A percentile compares a stretch with the other conserved stretches of the same genome.
Evolutionary conservation across 2,329 filamentous ascomycete species (phyloP).

Genomic region (Nigrospora sphaerica): DNA sequence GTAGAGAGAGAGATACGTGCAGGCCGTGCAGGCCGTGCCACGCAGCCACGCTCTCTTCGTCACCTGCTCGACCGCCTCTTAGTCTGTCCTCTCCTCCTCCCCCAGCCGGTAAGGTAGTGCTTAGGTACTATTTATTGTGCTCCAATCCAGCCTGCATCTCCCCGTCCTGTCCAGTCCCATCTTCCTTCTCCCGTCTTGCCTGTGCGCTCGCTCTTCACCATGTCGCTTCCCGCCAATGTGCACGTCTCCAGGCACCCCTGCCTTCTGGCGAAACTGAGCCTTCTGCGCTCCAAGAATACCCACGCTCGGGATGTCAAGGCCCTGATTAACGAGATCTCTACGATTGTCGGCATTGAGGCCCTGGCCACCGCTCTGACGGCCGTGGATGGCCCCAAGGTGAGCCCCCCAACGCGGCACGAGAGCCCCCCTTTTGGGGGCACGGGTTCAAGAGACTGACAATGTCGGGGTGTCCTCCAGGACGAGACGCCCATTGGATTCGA

Average conservation of each 20-base stretch:
- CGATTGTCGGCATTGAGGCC: constrained; percentile 78
- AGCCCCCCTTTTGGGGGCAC: too few species aligned
- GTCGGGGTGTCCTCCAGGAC: constrained; percentile 42
- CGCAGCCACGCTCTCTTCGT: too few species aligned
- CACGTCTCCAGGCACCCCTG: constrained; percentile 84
- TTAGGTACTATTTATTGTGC: too few species aligned
- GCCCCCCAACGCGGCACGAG: constrained; percentile 9
- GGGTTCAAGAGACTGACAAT: too few species aligned
- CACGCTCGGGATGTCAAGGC: constrained; percentile 69
- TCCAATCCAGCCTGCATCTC: too few species aligned
- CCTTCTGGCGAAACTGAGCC: constrained; percentile 79
- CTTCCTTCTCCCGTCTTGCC: background rate
- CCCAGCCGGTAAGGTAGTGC: too few species aligned
- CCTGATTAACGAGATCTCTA: constrained; percentile 78
- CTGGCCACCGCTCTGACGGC: constrained; percentile 56
- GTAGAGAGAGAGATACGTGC: too few species aligned
- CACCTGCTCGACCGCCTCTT: too few species aligned
- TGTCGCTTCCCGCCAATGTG: constrained; percentile 50
- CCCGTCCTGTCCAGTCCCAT: background rate
- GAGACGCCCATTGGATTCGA: constrained; percentile 70
- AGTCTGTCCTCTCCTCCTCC: too few species aligned
- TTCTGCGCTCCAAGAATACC: constrained; percentile 69
- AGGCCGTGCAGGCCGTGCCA: too few species aligned
- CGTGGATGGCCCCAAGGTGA: constrained; percentile 56
- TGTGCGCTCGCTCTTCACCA: constrained; percentile 3